phyloP scores from a whole-genome alignment of 2,329 filamentous ascomycete species.

The Aspergillus felis region DNA sequence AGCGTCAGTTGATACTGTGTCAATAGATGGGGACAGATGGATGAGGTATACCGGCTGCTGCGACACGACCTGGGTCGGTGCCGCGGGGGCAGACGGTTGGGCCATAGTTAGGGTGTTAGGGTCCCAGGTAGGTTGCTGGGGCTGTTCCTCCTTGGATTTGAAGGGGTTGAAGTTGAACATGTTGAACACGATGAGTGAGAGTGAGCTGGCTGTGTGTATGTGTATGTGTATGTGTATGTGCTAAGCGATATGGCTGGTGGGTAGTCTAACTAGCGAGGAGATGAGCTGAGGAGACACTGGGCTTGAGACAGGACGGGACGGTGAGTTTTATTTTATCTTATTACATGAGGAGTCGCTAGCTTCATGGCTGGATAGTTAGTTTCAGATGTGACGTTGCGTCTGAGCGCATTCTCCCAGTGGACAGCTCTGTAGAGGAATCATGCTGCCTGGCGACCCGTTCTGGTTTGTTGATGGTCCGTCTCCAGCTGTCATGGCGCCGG shows the following conservation, averaged over 20 bases:
- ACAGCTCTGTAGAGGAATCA: neutral
- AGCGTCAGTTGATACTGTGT: neutral
- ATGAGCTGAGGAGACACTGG: neutral
- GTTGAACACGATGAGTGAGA: neutral
- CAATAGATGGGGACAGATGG: neutral
- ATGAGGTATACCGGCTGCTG: conserved; percentile 27
- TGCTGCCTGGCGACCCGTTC: neutral
- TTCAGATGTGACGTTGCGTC: too few species aligned
- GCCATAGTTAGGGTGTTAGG: conserved; percentile 30
- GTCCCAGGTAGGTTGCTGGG: conserved; percentile 24
- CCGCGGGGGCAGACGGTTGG: conserved; percentile 28
- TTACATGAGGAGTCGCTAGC: neutral
- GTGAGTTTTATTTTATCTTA: neutral
- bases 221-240: too few species aligned
- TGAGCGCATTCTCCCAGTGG: too few species aligned
- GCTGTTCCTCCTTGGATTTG: conserved; percentile 24
- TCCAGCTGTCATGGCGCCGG: too few species aligned
- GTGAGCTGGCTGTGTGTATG: neutral
- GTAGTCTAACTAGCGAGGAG: neutral
- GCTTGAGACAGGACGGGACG: neutral
- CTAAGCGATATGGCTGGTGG: too few species aligned
- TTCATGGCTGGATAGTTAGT: too few species aligned
- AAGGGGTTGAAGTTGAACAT: conserved; percentile 33
- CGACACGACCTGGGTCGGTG: conserved; percentile 23
- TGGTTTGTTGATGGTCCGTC: neutral